Conservation (phyloP, 306 rosid species). For the Hippophae rhamnoides region DNA sequence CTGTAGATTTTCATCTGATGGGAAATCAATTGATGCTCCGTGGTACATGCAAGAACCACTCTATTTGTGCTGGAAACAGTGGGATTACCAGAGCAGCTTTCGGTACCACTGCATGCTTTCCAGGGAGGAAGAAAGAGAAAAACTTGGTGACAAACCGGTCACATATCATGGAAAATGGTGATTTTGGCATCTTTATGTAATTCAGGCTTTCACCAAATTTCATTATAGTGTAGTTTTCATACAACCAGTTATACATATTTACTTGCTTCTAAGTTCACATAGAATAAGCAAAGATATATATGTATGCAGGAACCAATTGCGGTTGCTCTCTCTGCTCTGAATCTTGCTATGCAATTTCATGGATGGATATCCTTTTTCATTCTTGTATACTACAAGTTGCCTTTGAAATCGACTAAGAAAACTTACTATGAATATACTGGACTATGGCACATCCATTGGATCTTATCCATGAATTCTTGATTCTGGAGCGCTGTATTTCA, state of each 20-base stretch:
- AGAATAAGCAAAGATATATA: conserved; percentile 6
- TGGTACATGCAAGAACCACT: conserved; percentile 98
- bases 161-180: conserved; percentile 98
- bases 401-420: conserved; percentile 54
- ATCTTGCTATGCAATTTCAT: conserved; percentile 93
- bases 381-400: conserved; percentile 79
- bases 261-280: conserved; percentile 13
- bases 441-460: conserved; percentile 82
- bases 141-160: conserved; percentile 62
- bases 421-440: conserved; percentile 79
- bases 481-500: conserved; percentile 91
- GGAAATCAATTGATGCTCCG: conserved; percentile 90
- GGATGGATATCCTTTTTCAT: conserved; percentile 98
- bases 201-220: conserved; percentile 52
- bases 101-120: conserved; percentile 81
- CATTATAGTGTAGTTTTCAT: conserved; percentile 4
- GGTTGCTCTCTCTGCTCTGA: conserved; percentile 78
- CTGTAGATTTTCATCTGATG: conserved; percentile 94
- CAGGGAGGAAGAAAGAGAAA: conserved; percentile 77
- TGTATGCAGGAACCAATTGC: conserved; percentile 83
- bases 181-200: conserved; percentile 73
- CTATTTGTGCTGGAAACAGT: conserved; percentile 85
- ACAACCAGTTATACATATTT: conserved; percentile 8
- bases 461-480: conserved; percentile 80
- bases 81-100: conserved; percentile 91